phyloP scores from a whole-genome alignment of 805 yeast genomes.

The Wickerhamiella qilinensis region DNA sequence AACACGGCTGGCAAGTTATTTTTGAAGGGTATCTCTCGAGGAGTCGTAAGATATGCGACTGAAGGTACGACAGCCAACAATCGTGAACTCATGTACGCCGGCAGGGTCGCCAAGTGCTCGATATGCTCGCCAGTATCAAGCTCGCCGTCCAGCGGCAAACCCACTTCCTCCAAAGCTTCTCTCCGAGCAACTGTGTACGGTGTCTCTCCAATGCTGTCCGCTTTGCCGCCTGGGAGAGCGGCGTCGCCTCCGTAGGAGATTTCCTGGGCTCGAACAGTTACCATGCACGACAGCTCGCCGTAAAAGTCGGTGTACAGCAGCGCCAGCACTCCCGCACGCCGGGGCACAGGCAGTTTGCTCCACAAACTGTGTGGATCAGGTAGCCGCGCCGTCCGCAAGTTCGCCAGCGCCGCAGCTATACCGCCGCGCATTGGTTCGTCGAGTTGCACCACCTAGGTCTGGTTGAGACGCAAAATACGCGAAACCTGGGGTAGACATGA shows the following conservation, averaged over 20 bases:
- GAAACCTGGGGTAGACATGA: too few relatives aligned
- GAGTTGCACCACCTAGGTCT: too few relatives aligned
- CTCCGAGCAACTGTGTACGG: conserved; percentile 65
- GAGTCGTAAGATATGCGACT: conserved; percentile 16
- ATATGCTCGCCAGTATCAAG: conserved; percentile 34
- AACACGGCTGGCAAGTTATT: conserved; percentile 12
- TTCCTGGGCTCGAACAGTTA: conserved; percentile 60
- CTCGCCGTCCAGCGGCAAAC: conserved; percentile 25
- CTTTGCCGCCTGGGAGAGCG: conserved; percentile 88
- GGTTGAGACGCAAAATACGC: too few relatives aligned
- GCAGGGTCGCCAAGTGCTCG: conserved; percentile 47
- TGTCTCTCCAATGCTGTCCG: conserved; percentile 46
- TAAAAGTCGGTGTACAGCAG: conserved; percentile 18
- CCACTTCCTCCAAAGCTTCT: conserved; percentile 80
- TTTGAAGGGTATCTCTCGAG: conserved; percentile 1
- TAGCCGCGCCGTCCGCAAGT: not conserved
- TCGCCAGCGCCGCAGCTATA: not conserved
- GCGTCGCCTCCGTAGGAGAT: conserved; percentile 79
- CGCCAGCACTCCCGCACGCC: conserved; percentile 7
- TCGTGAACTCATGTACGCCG: conserved; percentile 70
- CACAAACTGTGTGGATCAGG: conserved; percentile 4
- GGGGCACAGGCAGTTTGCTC: conserved; percentile 1
- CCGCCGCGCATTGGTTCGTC: not conserved
- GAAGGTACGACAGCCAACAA: conserved; percentile 74
- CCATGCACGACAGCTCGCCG: conserved; percentile 62